Percentiles rank a stretch among this genome's conserved stretches.
phyloP scores from a whole-genome alignment of 352 stramenopile species.

The Phytophthora syringae region DNA sequence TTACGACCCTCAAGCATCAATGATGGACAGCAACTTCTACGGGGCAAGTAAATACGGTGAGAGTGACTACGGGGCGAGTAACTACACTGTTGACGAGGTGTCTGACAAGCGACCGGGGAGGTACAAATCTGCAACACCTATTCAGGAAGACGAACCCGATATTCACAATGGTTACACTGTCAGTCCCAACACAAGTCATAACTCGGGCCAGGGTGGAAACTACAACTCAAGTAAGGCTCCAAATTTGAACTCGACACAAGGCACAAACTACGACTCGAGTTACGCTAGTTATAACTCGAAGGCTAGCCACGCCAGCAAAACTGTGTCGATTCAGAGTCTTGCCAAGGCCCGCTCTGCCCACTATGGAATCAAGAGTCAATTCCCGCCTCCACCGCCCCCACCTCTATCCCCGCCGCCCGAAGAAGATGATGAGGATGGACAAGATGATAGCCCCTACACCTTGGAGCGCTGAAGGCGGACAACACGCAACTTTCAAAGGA shows the following conservation, averaged over 20 bases:
- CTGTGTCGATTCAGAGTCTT: conserved; percentile 50
- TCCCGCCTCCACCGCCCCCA: conserved; percentile 33
- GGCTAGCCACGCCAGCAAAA: conserved; percentile 31
- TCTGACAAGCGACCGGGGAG: conserved; percentile 46
- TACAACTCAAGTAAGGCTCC: conserved; percentile 16
- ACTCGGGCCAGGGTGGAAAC: conserved; percentile 2
- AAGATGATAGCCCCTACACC: conserved; percentile 30
- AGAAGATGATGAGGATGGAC: conserved; percentile 30
- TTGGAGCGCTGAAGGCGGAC: conserved; percentile 31
- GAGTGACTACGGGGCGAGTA: conserved; percentile 27
- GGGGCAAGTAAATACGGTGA: conserved; percentile 37
- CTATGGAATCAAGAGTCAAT: conserved; percentile 40
- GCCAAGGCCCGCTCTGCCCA: conserved; percentile 33
- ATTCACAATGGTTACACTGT: conserved; percentile 24
- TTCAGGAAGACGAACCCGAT: conserved; percentile 36
- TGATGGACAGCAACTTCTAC: conserved; percentile 41
- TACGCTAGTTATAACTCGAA: conserved; percentile 22
- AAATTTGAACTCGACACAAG: conserved; percentile 28
- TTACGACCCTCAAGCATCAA: conserved; percentile 36
- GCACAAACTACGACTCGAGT: conserved; percentile 16
- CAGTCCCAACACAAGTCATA: conserved; percentile 21
- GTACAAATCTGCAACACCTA: conserved; percentile 44
- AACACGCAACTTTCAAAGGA: conserved; percentile 21
- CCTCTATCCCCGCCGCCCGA: conserved; percentile 30
- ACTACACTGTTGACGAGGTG: conserved; percentile 39